Conservation (phyloP, 345 rosid genomes). For the Theobroma cacao region DNA sequence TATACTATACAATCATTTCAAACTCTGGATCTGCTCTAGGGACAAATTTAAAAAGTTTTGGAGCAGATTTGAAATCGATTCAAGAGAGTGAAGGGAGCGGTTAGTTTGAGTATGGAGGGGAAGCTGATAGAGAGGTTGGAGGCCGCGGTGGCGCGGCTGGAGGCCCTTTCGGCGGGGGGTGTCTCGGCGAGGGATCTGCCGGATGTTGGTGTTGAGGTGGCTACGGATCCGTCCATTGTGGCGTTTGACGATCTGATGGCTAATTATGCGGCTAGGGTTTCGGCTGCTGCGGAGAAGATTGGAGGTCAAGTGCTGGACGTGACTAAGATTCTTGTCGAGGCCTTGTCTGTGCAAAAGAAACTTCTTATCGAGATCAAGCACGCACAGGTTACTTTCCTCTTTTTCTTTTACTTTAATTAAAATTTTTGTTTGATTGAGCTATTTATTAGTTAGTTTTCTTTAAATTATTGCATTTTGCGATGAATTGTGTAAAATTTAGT, state of each 20-base stretch:
- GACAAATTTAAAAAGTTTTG: not conserved
- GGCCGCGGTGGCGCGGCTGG: slow-evolving; percentile 76
- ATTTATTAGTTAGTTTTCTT: not conserved
- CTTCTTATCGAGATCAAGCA: slow-evolving; percentile 71
- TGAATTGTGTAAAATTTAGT: not conserved
- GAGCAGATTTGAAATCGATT: not conserved
- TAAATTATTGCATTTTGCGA: not conserved
- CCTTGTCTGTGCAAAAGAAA: slow-evolving; percentile 59
- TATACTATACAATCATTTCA: not conserved
- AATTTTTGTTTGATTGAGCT: not conserved
- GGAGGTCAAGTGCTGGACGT: slow-evolving; percentile 83
- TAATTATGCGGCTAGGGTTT: slow-evolving; percentile 54
- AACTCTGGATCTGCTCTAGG: slow-evolving; percentile 19
- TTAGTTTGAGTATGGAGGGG: slow-evolving; percentile 59
- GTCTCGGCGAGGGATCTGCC: slow-evolving; percentile 27
- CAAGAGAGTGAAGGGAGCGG: not conserved
- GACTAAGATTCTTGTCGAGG: slow-evolving; percentile 64
- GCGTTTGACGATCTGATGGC: slow-evolving; percentile 74
- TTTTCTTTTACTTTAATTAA: not conserved
- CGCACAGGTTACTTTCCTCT: slow-evolving; percentile 42
- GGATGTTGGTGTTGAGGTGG: slow-evolving; percentile 13
- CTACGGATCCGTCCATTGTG: slow-evolving; percentile 67
- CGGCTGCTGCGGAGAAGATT: slow-evolving; percentile 74
- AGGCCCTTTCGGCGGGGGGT: slow-evolving; percentile 44
- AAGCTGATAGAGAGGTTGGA: slow-evolving; percentile 71